Conservation (phyloP, 495 filamentous ascomycete species). For the Massariosphaeria phaeospora region DNA sequence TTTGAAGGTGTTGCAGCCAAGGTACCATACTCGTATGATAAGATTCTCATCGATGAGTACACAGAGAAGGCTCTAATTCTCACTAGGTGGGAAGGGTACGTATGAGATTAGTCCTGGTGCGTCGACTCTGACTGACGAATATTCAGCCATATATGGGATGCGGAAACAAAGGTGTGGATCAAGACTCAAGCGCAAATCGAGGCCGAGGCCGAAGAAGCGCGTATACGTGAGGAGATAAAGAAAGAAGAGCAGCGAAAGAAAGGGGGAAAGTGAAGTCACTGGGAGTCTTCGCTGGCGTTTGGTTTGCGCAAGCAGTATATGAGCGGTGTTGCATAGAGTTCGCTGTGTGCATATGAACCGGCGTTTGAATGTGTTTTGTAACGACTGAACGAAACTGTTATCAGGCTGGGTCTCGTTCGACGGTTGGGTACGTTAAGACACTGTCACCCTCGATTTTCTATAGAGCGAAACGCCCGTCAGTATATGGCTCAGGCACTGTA, state of each 20-base stretch:
- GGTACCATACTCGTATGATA: conserved; percentile 58
- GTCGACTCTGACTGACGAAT: conserved; percentile 31
- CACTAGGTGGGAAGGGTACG: conserved; percentile 53
- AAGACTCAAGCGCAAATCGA: conserved; percentile 39
- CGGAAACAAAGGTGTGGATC: conserved; percentile 47
- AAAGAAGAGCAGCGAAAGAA: conserved; percentile 5
- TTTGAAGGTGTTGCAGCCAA: conserved; percentile 59
- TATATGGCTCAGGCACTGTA: too few relatives aligned
- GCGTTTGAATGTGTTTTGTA: too few relatives aligned
- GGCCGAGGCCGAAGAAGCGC: conserved; percentile 18
- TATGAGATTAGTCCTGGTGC: not conserved
- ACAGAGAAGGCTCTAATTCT: conserved; percentile 47
- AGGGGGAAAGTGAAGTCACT: not conserved
- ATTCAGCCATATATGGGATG: conserved; percentile 38
- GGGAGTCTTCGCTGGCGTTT: not conserved
- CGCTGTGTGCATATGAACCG: not conserved
- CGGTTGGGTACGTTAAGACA: too few relatives aligned
- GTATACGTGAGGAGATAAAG: conserved; percentile 18
- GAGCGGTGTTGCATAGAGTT: not conserved
- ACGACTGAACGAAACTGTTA: too few relatives aligned
- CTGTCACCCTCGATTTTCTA: too few relatives aligned
- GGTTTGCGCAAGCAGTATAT: not conserved
- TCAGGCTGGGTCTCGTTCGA: too few relatives aligned
- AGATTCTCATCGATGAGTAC: conserved; percentile 59
- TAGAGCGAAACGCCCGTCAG: too few relatives aligned